phyloP scores from a whole-genome alignment of 305 asterid species.

The Galium porrigens region DNA sequence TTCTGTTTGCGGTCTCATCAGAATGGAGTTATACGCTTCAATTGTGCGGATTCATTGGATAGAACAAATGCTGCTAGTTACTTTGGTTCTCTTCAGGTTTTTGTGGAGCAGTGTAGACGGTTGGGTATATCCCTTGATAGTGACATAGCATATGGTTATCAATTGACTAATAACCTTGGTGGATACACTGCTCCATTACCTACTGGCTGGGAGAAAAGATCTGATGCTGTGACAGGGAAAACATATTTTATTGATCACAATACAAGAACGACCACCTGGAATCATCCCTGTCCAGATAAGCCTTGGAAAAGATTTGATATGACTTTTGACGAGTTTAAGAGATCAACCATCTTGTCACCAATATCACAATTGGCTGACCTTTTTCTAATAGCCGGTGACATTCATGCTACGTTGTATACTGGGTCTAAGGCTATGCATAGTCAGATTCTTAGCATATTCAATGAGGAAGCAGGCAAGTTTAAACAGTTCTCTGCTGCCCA shows the following conservation, averaged over 20 bases:
- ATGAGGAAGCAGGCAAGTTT: slow-evolving; percentile 82
- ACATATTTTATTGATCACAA: slow-evolving; percentile 90
- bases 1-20: slow-evolving; percentile 96
- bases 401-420: slow-evolving; percentile 83
- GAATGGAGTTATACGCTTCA: slow-evolving; percentile 91
- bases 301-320: slow-evolving; percentile 99
- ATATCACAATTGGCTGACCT: slow-evolving; percentile 76
- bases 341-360: slow-evolving; percentile 86
- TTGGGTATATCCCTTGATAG: slow-evolving; percentile 94
- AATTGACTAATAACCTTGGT: slow-evolving; percentile 45
- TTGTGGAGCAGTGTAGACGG: slow-evolving; percentile 93
- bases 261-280: slow-evolving; percentile 95
- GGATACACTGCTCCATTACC: slow-evolving; percentile 94
- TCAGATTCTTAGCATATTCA: slow-evolving; percentile 96
- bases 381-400: slow-evolving; percentile 83
- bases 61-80: slow-evolving; percentile 98
- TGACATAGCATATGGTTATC: slow-evolving; percentile 61
- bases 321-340: slow-evolving; percentile 92
- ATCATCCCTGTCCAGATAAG: slow-evolving; percentile 96
- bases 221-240: slow-evolving; percentile 93
- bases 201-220: slow-evolving; percentile 95
- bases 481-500: slow-evolving; percentile 98
- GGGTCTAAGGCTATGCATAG: slow-evolving; percentile 99
- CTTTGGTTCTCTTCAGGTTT: slow-evolving; percentile 95
- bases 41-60: slow-evolving; percentile 96